Evolutionary conservation across 1,284 basidiomycete genomes (phyloP).

Genomic region (Chalciporus piperatoides): DNA sequence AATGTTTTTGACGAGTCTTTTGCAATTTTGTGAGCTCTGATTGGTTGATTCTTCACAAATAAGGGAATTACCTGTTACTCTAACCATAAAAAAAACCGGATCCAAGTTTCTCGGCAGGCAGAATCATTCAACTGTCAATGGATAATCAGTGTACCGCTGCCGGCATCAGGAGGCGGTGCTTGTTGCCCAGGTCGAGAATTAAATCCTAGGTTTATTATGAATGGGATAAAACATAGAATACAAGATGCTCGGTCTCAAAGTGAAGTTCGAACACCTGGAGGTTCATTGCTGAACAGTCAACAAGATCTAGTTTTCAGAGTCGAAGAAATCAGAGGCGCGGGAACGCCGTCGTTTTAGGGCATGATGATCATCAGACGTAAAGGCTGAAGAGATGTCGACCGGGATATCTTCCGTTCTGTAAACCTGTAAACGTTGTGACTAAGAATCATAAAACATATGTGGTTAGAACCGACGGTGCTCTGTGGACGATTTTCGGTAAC

Average conservation of each 20-base stretch:
- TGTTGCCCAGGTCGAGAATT: slow-evolving; percentile 14
- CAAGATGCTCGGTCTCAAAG: slow-evolving; percentile 5
- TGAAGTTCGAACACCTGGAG: slow-evolving; percentile 8
- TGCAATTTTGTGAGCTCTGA: too few species aligned
- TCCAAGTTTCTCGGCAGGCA: too few species aligned
- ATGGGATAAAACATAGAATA: slow-evolving; percentile 23
- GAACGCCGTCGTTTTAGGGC: slow-evolving; percentile 43
- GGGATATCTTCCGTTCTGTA: slow-evolving; percentile 27
- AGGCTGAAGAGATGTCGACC: slow-evolving; percentile 23
- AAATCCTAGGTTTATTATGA: slow-evolving; percentile 18
- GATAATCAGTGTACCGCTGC: slow-evolving; percentile 14
- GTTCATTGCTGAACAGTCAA: slow-evolving; percentile 7
- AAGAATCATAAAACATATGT: not conserved
- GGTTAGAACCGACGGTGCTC: slow-evolving; percentile 21
- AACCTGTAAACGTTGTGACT: slow-evolving; percentile 25
- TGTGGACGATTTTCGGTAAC: slow-evolving; percentile 18
- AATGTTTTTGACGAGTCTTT: too few species aligned
- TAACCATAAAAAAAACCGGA: too few species aligned
- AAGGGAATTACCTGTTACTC: too few species aligned
- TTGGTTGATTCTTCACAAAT: too few species aligned
- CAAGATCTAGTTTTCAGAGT: slow-evolving; percentile 29
- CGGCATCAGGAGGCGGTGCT: slow-evolving; percentile 3
- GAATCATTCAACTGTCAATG: too few species aligned
- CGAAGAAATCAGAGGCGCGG: slow-evolving; percentile 33
- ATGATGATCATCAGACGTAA: slow-evolving; percentile 20